Percentiles rank a stretch among this genome's conserved stretches.
Evolutionary conservation across 768 basidiomycete genomes (phyloP).

Genomic region (Pholiota molesta): DNA sequence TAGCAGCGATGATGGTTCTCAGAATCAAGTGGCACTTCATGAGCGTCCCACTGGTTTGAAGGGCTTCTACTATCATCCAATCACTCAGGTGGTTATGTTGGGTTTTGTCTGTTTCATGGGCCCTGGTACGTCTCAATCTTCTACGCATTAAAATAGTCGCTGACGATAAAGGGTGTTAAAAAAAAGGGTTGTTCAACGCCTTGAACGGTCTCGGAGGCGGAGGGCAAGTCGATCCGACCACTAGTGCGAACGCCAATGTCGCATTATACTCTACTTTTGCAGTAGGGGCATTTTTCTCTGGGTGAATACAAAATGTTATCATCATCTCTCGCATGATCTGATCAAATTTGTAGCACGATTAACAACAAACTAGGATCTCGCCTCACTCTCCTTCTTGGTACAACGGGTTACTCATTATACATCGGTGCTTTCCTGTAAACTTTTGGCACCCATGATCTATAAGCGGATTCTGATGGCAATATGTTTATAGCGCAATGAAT

Average conservation of each 20-base stretch:
- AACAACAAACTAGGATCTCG: slow-evolving; percentile 81
- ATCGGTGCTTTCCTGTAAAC: slow-evolving; percentile 73
- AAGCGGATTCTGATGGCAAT: neutral
- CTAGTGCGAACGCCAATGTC: slow-evolving; percentile 69
- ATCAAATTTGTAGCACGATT: slow-evolving; percentile 52
- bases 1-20: slow-evolving; percentile 19
- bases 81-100: slow-evolving; percentile 44
- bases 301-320: slow-evolving; percentile 38
- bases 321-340: neutral
- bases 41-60: slow-evolving; percentile 53
- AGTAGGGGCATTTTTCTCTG: slow-evolving; percentile 50
- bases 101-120: slow-evolving; percentile 13
- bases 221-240: slow-evolving; percentile 68
- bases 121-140: neutral
- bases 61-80: slow-evolving; percentile 61
- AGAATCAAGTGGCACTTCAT: slow-evolving; percentile 29
- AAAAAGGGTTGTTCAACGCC: slow-evolving; percentile 72
- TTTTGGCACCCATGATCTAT: neutral
- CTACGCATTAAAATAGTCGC: neutral
- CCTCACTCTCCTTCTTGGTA: slow-evolving; percentile 74
- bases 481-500: slow-evolving; percentile 56
- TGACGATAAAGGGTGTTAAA: neutral
- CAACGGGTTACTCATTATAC: slow-evolving; percentile 75
- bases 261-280: slow-evolving; percentile 65
- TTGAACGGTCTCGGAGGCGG: slow-evolving; percentile 81